Evolutionary conservation across 2,329 filamentous ascomycete genomes (phyloP).

Genomic region (Rhexocercosporidium sp.): DNA sequence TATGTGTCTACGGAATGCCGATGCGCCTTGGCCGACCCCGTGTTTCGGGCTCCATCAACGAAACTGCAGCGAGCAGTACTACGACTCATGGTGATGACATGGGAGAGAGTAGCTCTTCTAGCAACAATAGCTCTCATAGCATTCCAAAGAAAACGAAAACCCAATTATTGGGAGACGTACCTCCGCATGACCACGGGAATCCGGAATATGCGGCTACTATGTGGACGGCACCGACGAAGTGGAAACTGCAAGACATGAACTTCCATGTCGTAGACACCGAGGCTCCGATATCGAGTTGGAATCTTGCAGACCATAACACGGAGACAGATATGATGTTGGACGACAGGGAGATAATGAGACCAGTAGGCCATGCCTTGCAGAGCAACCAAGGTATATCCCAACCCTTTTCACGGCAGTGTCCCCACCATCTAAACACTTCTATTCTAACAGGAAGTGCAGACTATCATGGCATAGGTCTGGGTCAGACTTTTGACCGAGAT

Average conservation of each 20-base stretch:
- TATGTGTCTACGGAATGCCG: not conserved
- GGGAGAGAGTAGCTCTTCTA: not conserved
- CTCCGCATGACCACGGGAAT: not conserved
- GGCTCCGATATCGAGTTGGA: constrained; percentile 2
- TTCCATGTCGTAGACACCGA: constrained; percentile 5
- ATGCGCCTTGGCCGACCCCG: not conserved
- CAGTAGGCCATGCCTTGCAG: not conserved
- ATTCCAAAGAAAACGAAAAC: not conserved
- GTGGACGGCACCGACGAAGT: not conserved
- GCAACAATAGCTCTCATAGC: constrained; percentile 3
- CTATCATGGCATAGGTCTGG: no score
- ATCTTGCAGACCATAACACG: not conserved
- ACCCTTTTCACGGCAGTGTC: no score
- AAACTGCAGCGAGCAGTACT: not conserved
- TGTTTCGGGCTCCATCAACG: not conserved
- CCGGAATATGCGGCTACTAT: no score
- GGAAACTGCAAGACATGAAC: not conserved
- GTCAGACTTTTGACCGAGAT: not conserved
- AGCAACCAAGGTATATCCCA: not conserved
- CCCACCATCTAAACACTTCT: no score
- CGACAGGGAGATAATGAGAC: not conserved
- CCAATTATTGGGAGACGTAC: not conserved
- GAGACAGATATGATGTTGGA: not conserved
- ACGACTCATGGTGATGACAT: not conserved
- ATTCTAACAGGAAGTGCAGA: no score